Base-by-base conservation (phyloP, 2,329 filamentous ascomycete genomes). In the Tolypocladium pustulatum region DNA sequence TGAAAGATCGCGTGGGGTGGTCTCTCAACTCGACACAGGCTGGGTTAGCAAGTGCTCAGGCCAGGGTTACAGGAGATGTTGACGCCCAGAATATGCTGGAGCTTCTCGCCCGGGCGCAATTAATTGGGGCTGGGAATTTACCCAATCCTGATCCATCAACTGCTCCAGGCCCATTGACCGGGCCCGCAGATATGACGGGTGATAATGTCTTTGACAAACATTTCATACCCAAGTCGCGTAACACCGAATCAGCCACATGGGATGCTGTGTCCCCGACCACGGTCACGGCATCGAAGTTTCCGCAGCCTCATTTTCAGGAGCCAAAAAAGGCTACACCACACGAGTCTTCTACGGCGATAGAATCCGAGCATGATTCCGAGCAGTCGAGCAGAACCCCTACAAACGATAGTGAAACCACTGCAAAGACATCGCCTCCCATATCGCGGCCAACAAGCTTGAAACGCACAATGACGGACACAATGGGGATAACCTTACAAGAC, bases 71-170 rank as follows among this genome's bases (percentile, higher is more conserved):
- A 62, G 92, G 91, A 27, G 92, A 97, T 72, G 77, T 90, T 56
- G 93, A 97, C 65, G 83, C 91, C 54, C 91, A 97, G 72, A 88
- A 87, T 67, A 91, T 96, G 88, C 83, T 97, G 73, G 92, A 97
- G 68, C 78, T 97, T 59, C 77, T 97, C 61, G 87, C 90, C 52
- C 86, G 87, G 67, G 90, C 92, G 54, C 90, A 93, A 64, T 75
- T 97, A 30, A 84, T 93, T 58, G 87, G 85, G 22, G 81, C 85
- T 41, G 85, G 86, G 57, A 86, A 85, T 61, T 71, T 86, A 37
- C 80, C 80, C 34, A 75, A 77, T 61, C 69, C 73, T 15, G 78
- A 80, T 56, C 67, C 74, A 53, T 68, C 69, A 63, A 72, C 70
- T 65, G 65, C 69, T 8, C 66, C 71, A 3, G 71, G 87, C 4